phyloP scores from a whole-genome alignment of 78 protist genomes.

The Protostelium mycophagum region DNA sequence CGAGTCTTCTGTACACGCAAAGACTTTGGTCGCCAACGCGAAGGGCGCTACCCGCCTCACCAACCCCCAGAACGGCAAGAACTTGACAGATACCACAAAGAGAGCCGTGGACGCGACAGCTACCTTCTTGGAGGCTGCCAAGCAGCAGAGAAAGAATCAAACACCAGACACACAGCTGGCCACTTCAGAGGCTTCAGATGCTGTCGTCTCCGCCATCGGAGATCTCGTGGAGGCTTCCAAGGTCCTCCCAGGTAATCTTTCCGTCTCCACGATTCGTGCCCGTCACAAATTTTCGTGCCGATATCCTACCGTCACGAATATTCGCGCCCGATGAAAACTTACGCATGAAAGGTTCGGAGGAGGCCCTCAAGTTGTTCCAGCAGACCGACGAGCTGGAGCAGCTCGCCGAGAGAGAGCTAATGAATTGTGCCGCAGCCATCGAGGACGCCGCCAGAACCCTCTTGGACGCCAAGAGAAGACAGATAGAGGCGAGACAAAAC shows the following conservation, averaged over 20 bases:
- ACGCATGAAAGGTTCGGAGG: constrained; percentile 11
- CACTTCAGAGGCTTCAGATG: constrained; percentile 28
- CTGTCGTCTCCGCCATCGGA: constrained; percentile 28
- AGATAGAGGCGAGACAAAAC: constrained; percentile 34
- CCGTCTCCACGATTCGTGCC: neutral
- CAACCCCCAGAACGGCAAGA: constrained; percentile 53
- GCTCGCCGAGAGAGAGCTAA: constrained; percentile 59
- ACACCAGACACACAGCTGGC: constrained; percentile 22
- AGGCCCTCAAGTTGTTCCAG: constrained; percentile 55
- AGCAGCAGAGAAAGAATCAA: constrained; percentile 38
- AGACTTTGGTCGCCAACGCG: constrained; percentile 30
- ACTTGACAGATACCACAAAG: constrained; percentile 50
- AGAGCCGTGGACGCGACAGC: constrained; percentile 43
- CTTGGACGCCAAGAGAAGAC: constrained; percentile 44
- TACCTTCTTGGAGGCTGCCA: constrained; percentile 29
- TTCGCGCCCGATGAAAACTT: neutral
- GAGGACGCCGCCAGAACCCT: constrained; percentile 52
- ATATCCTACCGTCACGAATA: neutral
- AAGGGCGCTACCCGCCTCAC: constrained; percentile 48
- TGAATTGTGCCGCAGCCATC: constrained; percentile 49
- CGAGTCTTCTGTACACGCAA: constrained; percentile 7
- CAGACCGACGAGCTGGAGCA: constrained; percentile 64
- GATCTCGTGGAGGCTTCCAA: constrained; percentile 45
- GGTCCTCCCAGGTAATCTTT: constrained; percentile 48
- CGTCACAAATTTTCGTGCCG: neutral